phyloP scores from a whole-genome alignment of 1,284 basidiomycete genomes.

The Acaromyces ingoldii region DNA sequence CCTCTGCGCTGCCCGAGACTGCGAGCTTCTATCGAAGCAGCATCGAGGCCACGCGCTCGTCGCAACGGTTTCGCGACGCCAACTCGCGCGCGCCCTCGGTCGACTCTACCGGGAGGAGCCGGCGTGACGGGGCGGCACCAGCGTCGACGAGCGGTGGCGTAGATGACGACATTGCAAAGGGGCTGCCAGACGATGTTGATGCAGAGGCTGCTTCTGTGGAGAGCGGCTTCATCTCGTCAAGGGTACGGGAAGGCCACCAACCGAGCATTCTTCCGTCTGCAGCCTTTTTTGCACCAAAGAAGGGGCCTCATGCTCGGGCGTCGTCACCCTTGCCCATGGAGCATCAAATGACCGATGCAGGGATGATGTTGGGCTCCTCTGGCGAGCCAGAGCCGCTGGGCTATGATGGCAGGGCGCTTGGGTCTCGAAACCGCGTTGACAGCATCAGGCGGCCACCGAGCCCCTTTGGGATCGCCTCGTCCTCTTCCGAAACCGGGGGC shows the following conservation, averaged over 20 bases:
- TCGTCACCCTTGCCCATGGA: neutral
- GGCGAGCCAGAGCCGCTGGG: constrained; percentile 1
- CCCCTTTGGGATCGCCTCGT: neutral
- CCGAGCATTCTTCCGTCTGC: constrained; percentile 29
- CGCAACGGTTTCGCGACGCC: neutral
- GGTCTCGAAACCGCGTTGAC: neutral
- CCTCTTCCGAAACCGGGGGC: neutral
- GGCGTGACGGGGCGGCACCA: neutral
- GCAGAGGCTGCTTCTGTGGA: constrained; percentile 1
- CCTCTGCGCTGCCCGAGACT: constrained; percentile 7
- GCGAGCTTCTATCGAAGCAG: neutral
- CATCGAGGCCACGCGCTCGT: neutral
- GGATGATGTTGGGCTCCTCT: too few relatives aligned
- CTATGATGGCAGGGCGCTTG: neutral
- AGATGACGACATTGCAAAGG: constrained; percentile 22
- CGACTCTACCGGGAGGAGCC: neutral
- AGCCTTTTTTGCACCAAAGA: constrained; percentile 34
- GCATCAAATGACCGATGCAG: neutral
- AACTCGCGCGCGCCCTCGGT: neutral
- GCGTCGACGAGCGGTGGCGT: constrained; percentile 22
- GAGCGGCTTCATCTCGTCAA: constrained; percentile 10
- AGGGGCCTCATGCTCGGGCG: constrained; percentile 11
- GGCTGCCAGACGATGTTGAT: constrained; percentile 1
- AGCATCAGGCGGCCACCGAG: neutral
- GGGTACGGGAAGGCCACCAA: constrained; percentile 16